phyloP scores from a whole-genome alignment of 306 rosid species.

The Malus fusca region DNA sequence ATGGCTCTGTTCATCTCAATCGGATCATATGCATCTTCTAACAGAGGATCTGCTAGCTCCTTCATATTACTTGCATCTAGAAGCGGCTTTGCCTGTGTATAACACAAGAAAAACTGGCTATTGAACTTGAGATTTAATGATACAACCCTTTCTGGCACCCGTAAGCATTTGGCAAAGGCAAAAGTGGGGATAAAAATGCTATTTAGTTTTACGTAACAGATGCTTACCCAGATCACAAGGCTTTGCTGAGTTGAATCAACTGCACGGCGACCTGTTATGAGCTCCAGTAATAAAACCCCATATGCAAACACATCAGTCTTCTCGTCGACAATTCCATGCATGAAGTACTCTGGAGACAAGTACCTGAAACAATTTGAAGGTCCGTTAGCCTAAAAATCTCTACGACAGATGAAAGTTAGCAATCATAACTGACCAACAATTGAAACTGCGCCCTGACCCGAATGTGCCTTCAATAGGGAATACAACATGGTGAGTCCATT shows the following conservation, averaged over 20 bases:
- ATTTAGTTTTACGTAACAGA: neutral
- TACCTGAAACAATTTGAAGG: conserved; percentile 45
- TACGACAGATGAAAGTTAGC: neutral
- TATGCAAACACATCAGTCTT: conserved; percentile 85
- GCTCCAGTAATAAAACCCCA: conserved; percentile 85
- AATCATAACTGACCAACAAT: neutral
- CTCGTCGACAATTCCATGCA: conserved; percentile 93
- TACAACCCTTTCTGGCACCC: neutral
- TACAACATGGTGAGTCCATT: conserved; percentile 88
- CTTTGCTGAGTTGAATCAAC: conserved; percentile 79
- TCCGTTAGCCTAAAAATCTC: neutral
- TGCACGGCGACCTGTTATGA: conserved; percentile 92
- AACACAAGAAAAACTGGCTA: neutral
- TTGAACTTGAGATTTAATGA: neutral
- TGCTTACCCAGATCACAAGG: conserved; percentile 79
- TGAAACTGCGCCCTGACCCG: conserved; percentile 51
- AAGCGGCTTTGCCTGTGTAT: conserved; percentile 68
- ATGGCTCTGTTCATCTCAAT: conserved; percentile 55
- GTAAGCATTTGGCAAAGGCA: neutral
- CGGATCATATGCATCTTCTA: conserved; percentile 46
- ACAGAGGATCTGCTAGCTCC: conserved; percentile 67
- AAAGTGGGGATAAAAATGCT: neutral
- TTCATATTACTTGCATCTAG: conserved; percentile 45
- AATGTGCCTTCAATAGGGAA: conserved; percentile 98
- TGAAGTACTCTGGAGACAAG: conserved; percentile 91